Evolutionary conservation across 1,284 basidiomycete genomes (phyloP).

Genomic region (Ceratobasidium papillatum): DNA sequence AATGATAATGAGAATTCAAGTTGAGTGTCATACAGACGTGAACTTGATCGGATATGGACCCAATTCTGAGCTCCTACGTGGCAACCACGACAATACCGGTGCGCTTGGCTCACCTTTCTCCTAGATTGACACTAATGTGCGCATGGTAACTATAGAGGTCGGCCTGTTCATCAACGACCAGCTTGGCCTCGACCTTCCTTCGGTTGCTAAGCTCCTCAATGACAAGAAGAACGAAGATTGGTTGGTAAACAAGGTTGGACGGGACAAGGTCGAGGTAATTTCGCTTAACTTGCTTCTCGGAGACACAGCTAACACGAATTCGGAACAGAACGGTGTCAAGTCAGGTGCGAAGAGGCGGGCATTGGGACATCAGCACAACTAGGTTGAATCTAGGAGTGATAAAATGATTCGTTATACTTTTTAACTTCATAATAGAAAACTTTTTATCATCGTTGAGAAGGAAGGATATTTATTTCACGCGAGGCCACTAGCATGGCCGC

Average conservation of each 20-base stretch:
- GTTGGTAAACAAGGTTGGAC: conserved; percentile 41
- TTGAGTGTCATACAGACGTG: conserved; percentile 10
- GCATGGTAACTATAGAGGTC: conserved; percentile 23
- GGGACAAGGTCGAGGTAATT: conserved; percentile 40
- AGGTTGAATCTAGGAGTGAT: not conserved
- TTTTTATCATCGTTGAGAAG: too few relatives aligned
- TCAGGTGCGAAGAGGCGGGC: conserved; percentile 1
- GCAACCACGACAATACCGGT: conserved; percentile 43
- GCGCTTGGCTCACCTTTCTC: not conserved
- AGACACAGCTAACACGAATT: not conserved
- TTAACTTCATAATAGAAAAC: not conserved
- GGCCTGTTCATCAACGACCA: conserved; percentile 43
- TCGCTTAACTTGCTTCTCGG: not conserved
- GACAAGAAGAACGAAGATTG: conserved; percentile 39
- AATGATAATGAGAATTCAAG: too few relatives aligned
- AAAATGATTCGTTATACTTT: not conserved
- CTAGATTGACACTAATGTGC: not conserved
- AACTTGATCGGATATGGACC: conserved; percentile 44
- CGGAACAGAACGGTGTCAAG: conserved; percentile 23
- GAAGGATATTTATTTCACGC: too few relatives aligned
- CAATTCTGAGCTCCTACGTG: conserved; percentile 32
- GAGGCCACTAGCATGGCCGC: too few relatives aligned
- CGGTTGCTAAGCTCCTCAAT: conserved; percentile 41
- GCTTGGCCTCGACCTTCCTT: conserved; percentile 39
- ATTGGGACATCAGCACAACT: conserved; percentile 25